phyloP scores from a whole-genome alignment of 164 flowering plant genomes.

The Aristolochia fimbriata region DNA sequence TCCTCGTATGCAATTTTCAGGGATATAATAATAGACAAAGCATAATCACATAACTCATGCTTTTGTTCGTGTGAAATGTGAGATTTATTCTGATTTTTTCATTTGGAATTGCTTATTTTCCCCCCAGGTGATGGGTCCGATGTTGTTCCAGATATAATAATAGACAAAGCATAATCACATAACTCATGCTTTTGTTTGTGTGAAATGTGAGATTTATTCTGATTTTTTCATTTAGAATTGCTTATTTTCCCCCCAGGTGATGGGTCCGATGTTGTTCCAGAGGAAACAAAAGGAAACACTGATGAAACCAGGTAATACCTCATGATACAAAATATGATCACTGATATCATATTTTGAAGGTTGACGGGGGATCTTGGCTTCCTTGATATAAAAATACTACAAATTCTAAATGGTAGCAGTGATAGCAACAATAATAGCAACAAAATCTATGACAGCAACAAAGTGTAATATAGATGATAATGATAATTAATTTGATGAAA shows the following conservation, averaged over 20 bases:
- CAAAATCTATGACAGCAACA: too few species aligned
- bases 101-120: slow-evolving; percentile 3
- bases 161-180: too few species aligned
- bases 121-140: slow-evolving; percentile 26
- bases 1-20: neutral
- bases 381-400: too few species aligned
- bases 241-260: slow-evolving; percentile 25
- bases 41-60: neutral
- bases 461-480: too few species aligned
- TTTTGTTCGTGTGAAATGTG: neutral
- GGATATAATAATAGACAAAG: neutral
- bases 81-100: neutral
- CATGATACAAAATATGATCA: neutral
- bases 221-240: neutral
- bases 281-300: slow-evolving; percentile 6
- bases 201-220: neutral
- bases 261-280: slow-evolving; percentile 18
- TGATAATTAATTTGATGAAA: too few species aligned
- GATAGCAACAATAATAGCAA: too few species aligned
- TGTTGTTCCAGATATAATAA: slow-evolving; percentile 14
- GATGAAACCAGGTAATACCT: slow-evolving; percentile 27
- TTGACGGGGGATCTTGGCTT: too few species aligned
- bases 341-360: neutral
- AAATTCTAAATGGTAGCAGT: too few species aligned
- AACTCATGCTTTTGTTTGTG: neutral